phyloP scores from a whole-genome alignment of 352 stramenopile species.

The Globisporangium cylindrosporum region DNA sequence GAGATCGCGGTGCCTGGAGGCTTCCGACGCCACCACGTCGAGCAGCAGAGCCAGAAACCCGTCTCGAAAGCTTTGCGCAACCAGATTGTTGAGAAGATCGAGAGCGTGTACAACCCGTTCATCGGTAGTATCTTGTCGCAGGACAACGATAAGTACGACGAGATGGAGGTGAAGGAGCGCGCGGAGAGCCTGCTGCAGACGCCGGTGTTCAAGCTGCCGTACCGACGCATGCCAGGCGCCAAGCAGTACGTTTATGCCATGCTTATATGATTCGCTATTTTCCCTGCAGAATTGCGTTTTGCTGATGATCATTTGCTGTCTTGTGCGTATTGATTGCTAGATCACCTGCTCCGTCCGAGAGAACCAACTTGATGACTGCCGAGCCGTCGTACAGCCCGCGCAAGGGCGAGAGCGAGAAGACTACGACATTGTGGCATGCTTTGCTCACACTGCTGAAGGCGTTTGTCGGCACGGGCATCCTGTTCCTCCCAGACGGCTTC shows the following conservation, averaged over 20 bases:
- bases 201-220: conserved; percentile 36
- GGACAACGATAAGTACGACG: conserved; percentile 79
- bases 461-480: conserved; percentile 76
- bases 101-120: conserved; percentile 79
- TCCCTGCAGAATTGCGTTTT: background rate
- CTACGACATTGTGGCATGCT: conserved; percentile 75
- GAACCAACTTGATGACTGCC: conserved; percentile 26
- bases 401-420: conserved; percentile 52
- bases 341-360: conserved; percentile 29
- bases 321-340: conserved; percentile 13
- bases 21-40: conserved; percentile 70
- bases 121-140: conserved; percentile 81
- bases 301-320: background rate
- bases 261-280: background rate
- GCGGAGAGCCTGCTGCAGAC: conserved; percentile 68
- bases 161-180: conserved; percentile 65
- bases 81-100: conserved; percentile 72
- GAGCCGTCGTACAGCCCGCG: conserved; percentile 24
- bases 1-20: conserved; percentile 68
- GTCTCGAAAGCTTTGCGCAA: conserved; percentile 60
- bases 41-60: conserved; percentile 28
- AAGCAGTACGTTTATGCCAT: conserved; percentile 9
- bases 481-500: conserved; percentile 79
- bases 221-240: conserved; percentile 16
- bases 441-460: conserved; percentile 78